Evolutionary conservation across 1,284 basidiomycete genomes (phyloP).

Genomic region (Clitocybe nebularis): DNA sequence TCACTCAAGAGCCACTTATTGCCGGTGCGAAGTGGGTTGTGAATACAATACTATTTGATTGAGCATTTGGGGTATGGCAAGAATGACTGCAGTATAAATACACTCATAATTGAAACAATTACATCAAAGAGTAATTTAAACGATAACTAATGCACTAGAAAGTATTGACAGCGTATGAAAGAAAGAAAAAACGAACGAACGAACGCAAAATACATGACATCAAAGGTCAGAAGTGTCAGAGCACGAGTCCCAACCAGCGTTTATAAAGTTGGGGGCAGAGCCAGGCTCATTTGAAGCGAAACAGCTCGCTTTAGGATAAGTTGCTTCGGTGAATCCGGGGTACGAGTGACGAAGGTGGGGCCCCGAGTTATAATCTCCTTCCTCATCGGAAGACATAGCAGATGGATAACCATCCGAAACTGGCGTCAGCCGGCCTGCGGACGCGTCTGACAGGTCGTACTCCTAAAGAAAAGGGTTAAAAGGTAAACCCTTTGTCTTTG

Average conservation of each 20-base stretch:
- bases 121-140: constrained; percentile 1
- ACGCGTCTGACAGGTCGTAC: constrained; percentile 7
- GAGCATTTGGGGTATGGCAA: neutral
- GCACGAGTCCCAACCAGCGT: constrained; percentile 58
- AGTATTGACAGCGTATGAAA: neutral
- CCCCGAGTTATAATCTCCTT: constrained; percentile 6
- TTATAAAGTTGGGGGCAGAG: constrained; percentile 43
- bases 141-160: constrained; percentile 2
- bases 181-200: constrained; percentile 4
- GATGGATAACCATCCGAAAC: constrained; percentile 21
- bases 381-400: constrained; percentile 22
- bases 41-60: neutral
- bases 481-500: neutral
- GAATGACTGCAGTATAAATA: constrained; percentile 1
- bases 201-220: neutral
- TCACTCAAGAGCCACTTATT: too few species aligned
- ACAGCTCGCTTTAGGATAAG: constrained; percentile 33
- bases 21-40: too few species aligned
- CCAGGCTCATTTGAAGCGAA: constrained; percentile 34
- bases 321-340: constrained; percentile 22
- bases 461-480: neutral
- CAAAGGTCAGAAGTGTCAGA: constrained; percentile 36
- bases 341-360: constrained; percentile 21
- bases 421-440: constrained; percentile 15
- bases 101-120: neutral